Percentiles rank a stretch among this genome's conserved stretches.
These are phyloP conservation scores for Debaryomyces tyrocola DNA, from an alignment of 805 yeast genomes.

Conservation along the genomic window DNA sequence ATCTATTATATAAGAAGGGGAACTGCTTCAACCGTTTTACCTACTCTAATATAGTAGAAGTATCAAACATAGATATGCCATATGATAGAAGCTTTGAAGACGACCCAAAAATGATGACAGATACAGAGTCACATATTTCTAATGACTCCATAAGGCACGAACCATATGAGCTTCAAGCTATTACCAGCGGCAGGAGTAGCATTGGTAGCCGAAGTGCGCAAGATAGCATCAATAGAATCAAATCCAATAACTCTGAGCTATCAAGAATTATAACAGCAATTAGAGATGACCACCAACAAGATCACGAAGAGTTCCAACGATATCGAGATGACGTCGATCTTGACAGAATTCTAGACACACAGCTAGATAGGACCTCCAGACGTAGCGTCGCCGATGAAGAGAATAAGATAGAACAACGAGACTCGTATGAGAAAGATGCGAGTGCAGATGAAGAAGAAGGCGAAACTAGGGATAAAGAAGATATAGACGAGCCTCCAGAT, in stretches of 20 bases:
- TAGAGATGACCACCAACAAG: conserved; percentile 20
- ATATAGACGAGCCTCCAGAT: conserved; percentile 6
- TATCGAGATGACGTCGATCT: conserved; percentile 11
- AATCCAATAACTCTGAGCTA: conserved; percentile 15
- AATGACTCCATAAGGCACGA: neutral
- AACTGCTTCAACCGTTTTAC: no score
- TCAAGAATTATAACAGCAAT: conserved; percentile 19
- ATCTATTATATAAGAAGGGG: no score
- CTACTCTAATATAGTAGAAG: no score
- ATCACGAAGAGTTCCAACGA: conserved; percentile 11
- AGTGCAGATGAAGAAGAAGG: neutral
- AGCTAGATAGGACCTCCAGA: conserved; percentile 15
- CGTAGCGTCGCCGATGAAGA: conserved; percentile 5
- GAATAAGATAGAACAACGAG: conserved; percentile 2
- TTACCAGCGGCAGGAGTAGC: neutral
- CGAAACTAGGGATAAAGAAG: neutral
- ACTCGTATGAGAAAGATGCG: neutral
- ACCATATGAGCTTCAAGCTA: neutral
- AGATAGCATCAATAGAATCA: conserved; percentile 1
- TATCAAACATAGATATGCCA: neutral
- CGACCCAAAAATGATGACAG: neutral
- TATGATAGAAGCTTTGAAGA: neutral
- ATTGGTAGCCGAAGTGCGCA: neutral
- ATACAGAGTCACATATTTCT: neutral
- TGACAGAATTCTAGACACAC: conserved; percentile 14